A percentile compares a stretch with the other conserved stretches of the same genome.
Conservation (phyloP, 768 basidiomycete genomes). For the Tulasnella sp. region DNA sequence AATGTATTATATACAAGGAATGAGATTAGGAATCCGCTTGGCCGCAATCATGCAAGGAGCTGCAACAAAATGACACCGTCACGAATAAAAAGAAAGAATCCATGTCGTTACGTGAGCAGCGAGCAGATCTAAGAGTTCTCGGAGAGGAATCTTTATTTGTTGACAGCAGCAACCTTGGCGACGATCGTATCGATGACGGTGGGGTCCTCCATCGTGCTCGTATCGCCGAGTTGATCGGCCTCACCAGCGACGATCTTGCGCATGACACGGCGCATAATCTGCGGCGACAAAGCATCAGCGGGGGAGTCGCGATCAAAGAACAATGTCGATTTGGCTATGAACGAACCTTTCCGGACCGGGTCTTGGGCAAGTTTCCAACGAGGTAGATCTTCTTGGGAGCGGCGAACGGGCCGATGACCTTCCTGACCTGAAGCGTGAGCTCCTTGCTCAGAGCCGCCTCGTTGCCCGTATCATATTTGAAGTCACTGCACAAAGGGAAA, state of each 20-base stretch:
- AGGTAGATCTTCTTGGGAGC: constrained; percentile 88
- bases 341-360: constrained; percentile 80
- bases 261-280: constrained; percentile 93
- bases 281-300: background rate
- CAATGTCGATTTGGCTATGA: background rate
- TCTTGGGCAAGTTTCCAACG: constrained; percentile 83
- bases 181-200: constrained; percentile 75
- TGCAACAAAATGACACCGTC: too few relatives aligned
- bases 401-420: constrained; percentile 96
- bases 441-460: constrained; percentile 71
- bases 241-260: constrained; percentile 93
- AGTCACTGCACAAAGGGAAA: constrained; percentile 44
- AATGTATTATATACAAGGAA: too few relatives aligned
- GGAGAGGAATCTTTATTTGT: background rate
- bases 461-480: constrained; percentile 57
- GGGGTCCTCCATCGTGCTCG: constrained; percentile 88
- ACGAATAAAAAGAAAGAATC: too few relatives aligned
- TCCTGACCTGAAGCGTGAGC: constrained; percentile 87
- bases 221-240: constrained; percentile 89
- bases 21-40: too few relatives aligned
- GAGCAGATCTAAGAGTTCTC: too few relatives aligned
- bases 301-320: background rate
- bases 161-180: constrained; percentile 41
- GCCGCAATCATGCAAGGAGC: too few relatives aligned
- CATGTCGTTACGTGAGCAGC: too few relatives aligned